These are phyloP conservation scores for Colletotrichum salicis DNA, from an alignment of 2,329 filamentous ascomycete species.

Conservation along the genomic window DNA sequence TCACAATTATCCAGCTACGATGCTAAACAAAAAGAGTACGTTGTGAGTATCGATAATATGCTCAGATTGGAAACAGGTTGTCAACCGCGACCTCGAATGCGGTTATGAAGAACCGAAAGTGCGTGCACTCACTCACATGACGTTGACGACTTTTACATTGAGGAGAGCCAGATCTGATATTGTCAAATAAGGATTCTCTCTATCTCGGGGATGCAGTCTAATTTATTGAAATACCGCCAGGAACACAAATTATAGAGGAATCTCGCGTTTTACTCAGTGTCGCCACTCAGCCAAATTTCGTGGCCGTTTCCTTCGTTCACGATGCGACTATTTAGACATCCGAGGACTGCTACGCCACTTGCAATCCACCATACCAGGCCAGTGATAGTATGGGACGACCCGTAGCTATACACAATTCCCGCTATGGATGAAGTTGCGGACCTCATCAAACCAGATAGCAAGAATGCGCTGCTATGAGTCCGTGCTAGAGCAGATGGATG, in stretches of 20 bases:
- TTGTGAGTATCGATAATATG: too few relatives aligned
- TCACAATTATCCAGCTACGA: background rate
- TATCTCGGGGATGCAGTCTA: too few relatives aligned
- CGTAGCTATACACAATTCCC: slow-evolving; percentile 21
- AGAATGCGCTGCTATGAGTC: slow-evolving; percentile 23
- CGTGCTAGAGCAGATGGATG: slow-evolving; percentile 24
- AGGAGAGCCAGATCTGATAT: too few relatives aligned
- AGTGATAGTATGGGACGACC: slow-evolving; percentile 18
- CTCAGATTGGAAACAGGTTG: too few relatives aligned
- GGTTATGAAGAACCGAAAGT: too few relatives aligned
- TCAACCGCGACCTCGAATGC: too few relatives aligned
- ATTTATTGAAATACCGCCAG: too few relatives aligned
- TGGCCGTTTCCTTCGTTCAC: slow-evolving; percentile 24
- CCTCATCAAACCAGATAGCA: slow-evolving; percentile 16
- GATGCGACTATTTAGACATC: slow-evolving; percentile 19
- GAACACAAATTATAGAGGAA: too few relatives aligned
- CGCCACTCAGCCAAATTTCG: slow-evolving; percentile 20
- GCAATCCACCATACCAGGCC: slow-evolving; percentile 25
- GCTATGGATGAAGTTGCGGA: slow-evolving; percentile 15
- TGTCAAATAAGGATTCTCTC: too few relatives aligned
- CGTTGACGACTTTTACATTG: too few relatives aligned
- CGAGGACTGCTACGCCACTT: slow-evolving; percentile 12
- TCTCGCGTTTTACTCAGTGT: background rate
- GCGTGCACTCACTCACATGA: too few relatives aligned
- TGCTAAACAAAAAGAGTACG: too few relatives aligned